These are phyloP conservation scores for Ensete glaucum DNA, from an alignment of 176 grass and related monocot genomes.

Conservation along the genomic window DNA sequence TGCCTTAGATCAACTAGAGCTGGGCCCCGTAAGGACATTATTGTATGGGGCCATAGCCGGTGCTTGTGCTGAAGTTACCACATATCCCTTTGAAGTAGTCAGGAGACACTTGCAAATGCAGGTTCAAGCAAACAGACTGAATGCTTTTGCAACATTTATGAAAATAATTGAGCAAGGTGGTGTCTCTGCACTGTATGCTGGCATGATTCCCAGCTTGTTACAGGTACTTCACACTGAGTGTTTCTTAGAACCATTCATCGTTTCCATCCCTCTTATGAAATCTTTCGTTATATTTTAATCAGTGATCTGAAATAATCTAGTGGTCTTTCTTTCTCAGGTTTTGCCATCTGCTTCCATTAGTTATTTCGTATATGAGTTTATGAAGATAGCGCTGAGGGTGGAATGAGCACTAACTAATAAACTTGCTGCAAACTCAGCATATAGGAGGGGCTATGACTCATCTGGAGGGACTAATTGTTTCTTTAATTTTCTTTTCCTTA, in stretches of 20 bases:
- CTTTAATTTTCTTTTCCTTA: background rate
- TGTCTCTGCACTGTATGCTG: constrained; percentile 78
- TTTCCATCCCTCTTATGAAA: background rate
- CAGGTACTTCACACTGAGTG: constrained; percentile 40
- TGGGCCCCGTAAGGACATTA: constrained; percentile 78
- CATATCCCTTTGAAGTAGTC: constrained; percentile 95
- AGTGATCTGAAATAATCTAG: background rate
- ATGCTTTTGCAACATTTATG: constrained; percentile 68
- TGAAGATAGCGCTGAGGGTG: constrained; percentile 98
- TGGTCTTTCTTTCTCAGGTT: constrained; percentile 51
- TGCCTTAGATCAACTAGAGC: constrained; percentile 81
- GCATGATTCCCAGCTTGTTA: constrained; percentile 88
- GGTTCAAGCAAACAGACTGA: constrained; percentile 80
- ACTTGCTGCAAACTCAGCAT: too few species aligned
- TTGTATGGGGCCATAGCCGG: constrained; percentile 87
- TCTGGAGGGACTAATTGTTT: background rate
- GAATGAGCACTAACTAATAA: constrained; percentile 34
- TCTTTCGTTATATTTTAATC: background rate
- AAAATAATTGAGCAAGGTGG: constrained; percentile 93
- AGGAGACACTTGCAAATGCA: constrained; percentile 89
- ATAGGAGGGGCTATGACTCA: too few species aligned
- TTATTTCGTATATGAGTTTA: constrained; percentile 92
- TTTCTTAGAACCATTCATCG: background rate
- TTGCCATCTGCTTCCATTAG: constrained; percentile 90
- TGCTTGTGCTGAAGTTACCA: constrained; percentile 76